Evolutionary conservation across 495 filamentous ascomycete genomes (phyloP).

Genomic region (Tuber calosporum): DNA sequence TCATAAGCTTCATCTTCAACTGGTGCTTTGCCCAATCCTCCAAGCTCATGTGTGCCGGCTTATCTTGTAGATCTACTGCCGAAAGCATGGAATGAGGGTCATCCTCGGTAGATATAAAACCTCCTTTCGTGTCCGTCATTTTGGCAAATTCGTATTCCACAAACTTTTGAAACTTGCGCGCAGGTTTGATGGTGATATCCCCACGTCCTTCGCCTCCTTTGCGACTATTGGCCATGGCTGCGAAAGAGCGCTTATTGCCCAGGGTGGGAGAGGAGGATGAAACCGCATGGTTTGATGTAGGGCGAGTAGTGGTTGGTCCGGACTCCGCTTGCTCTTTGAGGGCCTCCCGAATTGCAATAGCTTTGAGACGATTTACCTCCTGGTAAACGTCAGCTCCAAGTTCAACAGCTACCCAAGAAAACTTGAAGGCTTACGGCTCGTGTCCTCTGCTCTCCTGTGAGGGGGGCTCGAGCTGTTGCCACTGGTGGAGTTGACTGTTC

Average conservation of each 20-base stretch:
- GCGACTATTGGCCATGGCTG: conserved; percentile 38
- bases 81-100: conserved; percentile 54
- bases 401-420: background rate
- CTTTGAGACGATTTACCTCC: conserved; percentile 86
- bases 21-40: conserved; percentile 88
- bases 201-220: conserved; percentile 55
- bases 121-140: conserved; percentile 96
- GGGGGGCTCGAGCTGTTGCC: background rate
- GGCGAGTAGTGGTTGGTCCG: conserved; percentile 45
- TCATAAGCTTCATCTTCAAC: conserved; percentile 57
- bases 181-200: conserved; percentile 57
- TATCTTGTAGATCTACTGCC: conserved; percentile 51
- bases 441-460: background rate
- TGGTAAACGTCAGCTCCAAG: conserved; percentile 39
- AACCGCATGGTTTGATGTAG: conserved; percentile 44
- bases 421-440: background rate
- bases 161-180: conserved; percentile 78
- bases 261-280: background rate
- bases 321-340: conserved; percentile 51
- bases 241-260: conserved; percentile 5
- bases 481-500: background rate
- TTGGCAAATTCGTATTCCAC: conserved; percentile 96
- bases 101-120: conserved; percentile 78
- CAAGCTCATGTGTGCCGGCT: conserved; percentile 79
- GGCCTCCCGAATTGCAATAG: conserved; percentile 71